Percentiles rank a stretch among this genome's conserved stretches.
Evolutionary conservation across 2,329 filamentous ascomycete species (phyloP).

Genomic region (Leptographium galeiforme): DNA sequence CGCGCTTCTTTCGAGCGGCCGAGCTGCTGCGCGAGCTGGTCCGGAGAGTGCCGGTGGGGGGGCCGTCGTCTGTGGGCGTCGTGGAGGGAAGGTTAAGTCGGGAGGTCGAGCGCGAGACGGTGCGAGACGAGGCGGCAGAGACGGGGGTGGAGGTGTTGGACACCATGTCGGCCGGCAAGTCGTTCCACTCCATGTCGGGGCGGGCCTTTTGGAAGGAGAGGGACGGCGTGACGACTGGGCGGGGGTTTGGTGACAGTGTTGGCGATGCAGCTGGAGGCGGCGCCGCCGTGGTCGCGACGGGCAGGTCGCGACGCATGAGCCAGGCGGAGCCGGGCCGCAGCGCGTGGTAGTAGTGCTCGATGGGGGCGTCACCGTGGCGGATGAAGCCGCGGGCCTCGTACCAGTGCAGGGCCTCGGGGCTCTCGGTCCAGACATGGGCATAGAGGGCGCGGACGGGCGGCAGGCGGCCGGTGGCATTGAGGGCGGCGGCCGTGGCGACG

Average conservation of each 20-base stretch:
- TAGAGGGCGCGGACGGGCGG: conserved; percentile 30
- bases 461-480: conserved; percentile 10
- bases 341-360: conserved; percentile 48
- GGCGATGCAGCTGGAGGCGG: neutral
- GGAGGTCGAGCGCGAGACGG: conserved; percentile 1
- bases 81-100: conserved; percentile 3
- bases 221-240: conserved; percentile 2
- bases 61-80: neutral
- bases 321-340: conserved; percentile 48
- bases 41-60: neutral
- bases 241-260: conserved; percentile 1
- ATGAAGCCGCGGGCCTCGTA: conserved; percentile 45
- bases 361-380: conserved; percentile 27
- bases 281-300: conserved; percentile 1
- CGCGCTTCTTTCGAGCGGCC: conserved; percentile 34
- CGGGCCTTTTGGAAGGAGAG: conserved; percentile 46
- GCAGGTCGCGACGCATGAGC: conserved; percentile 37
- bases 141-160: conserved; percentile 9
- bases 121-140: conserved; percentile 8
- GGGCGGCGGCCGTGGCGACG: conserved; percentile 24
- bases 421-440: conserved; percentile 57
- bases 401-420: conserved; percentile 49
- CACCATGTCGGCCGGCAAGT: conserved; percentile 48
- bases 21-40: conserved; percentile 41
- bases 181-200: conserved; percentile 52